These are phyloP conservation scores for Eragrostis tef DNA, from an alignment of 202 grass and related monocot genomes.

Conservation along the genomic window DNA sequence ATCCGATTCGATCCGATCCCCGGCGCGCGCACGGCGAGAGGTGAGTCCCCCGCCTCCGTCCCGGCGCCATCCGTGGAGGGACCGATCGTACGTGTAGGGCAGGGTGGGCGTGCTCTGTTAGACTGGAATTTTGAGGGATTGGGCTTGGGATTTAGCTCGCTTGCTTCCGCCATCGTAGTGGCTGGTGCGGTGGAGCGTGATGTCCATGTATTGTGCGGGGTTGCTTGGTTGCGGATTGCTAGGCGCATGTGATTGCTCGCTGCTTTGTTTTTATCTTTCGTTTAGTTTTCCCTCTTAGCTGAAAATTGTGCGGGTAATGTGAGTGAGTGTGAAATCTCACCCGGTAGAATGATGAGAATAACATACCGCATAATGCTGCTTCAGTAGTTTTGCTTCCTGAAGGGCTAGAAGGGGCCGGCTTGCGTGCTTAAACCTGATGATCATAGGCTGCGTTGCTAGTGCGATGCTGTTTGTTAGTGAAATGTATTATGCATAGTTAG, in stretches of 20 bases:
- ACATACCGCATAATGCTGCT: not conserved
- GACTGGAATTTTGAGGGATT: not conserved
- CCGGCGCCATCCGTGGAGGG: constrained; percentile 1
- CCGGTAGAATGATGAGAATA: not conserved
- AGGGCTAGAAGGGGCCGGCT: not conserved
- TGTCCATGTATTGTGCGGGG: not conserved
- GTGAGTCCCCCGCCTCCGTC: constrained; percentile 22
- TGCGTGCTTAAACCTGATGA: not conserved
- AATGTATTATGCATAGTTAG: not conserved
- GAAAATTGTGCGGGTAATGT: not conserved
- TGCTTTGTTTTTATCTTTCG: too few species aligned
- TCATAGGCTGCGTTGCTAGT: not conserved
- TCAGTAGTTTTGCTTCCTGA: not conserved
- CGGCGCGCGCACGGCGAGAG: constrained; percentile 1
- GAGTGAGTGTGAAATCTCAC: not conserved
- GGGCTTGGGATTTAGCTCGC: not conserved
- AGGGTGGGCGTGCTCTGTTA: not conserved
- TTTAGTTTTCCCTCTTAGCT: not conserved
- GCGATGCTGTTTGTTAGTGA: not conserved
- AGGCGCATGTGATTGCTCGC: not conserved
- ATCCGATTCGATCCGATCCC: constrained; percentile 34
- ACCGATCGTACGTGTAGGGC: constrained; percentile 10
- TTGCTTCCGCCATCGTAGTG: not conserved
- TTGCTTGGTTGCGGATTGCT: constrained; percentile 1
- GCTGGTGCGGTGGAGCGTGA: not conserved